Conservation (phyloP, 2,329 filamentous ascomycete species). For the Plectosphaerella plurivora region DNA sequence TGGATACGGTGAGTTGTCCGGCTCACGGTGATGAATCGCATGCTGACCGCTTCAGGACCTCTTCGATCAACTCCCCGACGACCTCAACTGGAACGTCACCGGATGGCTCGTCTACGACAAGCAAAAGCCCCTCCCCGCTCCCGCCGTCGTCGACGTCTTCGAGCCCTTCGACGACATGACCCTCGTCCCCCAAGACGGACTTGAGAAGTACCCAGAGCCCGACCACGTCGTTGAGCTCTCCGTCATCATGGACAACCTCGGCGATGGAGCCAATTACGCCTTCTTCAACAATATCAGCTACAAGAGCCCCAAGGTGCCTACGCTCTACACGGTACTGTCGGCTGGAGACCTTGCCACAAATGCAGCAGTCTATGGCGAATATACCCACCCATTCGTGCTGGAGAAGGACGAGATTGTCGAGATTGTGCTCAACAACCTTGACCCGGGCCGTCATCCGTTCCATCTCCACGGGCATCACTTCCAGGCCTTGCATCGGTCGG, state of each 20-base stretch:
- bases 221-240: conserved; percentile 60
- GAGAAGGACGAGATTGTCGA: conserved; percentile 65
- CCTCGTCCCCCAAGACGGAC: conserved; percentile 64
- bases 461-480: conserved; percentile 65
- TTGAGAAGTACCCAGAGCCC: conserved; percentile 55
- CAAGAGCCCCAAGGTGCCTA: conserved; percentile 68
- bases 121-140: conserved; percentile 36
- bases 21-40: conserved; percentile 5
- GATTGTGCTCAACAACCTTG: conserved; percentile 72
- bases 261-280: conserved; percentile 56
- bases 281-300: conserved; percentile 80
- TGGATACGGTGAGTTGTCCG: conserved; percentile 54
- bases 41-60: conserved; percentile 38
- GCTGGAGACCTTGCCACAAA: conserved; percentile 55
- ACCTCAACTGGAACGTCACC: conserved; percentile 64
- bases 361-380: conserved; percentile 59
- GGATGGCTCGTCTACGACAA: conserved; percentile 60
- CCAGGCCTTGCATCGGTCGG: conserved; percentile 59
- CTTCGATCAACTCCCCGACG: conserved; percentile 64
- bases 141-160: conserved; percentile 56
- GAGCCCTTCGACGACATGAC: conserved; percentile 69
- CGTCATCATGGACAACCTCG: conserved; percentile 56
- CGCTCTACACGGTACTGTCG: conserved; percentile 71
- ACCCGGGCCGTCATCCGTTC: conserved; percentile 68
- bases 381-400: conserved; percentile 64